Percentiles rank a stretch among this genome's conserved stretches.
Evolutionary conservation across 75 land plant species (phyloP).

Genomic region (Sequoiadendron giganteum): DNA sequence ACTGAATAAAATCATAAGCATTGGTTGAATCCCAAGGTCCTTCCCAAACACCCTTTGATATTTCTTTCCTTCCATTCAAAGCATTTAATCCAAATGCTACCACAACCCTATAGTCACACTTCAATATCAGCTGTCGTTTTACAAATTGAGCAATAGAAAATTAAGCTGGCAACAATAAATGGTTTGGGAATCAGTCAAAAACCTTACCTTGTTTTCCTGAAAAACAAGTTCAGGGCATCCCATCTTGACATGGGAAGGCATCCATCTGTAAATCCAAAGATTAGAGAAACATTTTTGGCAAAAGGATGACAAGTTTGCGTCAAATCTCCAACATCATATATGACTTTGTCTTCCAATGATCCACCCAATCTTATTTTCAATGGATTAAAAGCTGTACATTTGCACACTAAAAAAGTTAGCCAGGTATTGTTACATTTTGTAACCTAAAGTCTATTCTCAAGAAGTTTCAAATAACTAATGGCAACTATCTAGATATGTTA

Average conservation of each 20-base stretch:
- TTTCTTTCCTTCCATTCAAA: slow-evolving; percentile 44
- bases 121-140: neutral
- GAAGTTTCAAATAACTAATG: neutral
- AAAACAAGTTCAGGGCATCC: slow-evolving; percentile 74
- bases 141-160: neutral
- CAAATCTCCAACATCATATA: slow-evolving; percentile 53
- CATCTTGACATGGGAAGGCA: slow-evolving; percentile 85
- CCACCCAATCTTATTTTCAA: slow-evolving; percentile 84
- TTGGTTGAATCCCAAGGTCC: slow-evolving; percentile 79
- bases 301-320: slow-evolving; percentile 50
- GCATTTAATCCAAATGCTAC: slow-evolving; percentile 90
- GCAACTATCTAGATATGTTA: neutral
- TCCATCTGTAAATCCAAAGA: slow-evolving; percentile 80
- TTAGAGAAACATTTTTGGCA: slow-evolving; percentile 40
- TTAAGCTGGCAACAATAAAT: neutral
- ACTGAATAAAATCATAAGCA: slow-evolving; percentile 71
- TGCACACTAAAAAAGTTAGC: neutral
- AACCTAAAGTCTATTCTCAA: neutral
- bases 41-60: slow-evolving; percentile 23
- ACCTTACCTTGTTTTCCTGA: slow-evolving; percentile 57
- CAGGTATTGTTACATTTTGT: neutral
- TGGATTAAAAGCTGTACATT: slow-evolving; percentile 57
- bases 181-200: neutral
- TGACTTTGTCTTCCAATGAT: slow-evolving; percentile 80
- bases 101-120: slow-evolving; percentile 45